Percentiles rank a stretch among this genome's conserved stretches.
Conservation (phyloP, 176 grass and related monocot species). For the Olyra latifolia region DNA sequence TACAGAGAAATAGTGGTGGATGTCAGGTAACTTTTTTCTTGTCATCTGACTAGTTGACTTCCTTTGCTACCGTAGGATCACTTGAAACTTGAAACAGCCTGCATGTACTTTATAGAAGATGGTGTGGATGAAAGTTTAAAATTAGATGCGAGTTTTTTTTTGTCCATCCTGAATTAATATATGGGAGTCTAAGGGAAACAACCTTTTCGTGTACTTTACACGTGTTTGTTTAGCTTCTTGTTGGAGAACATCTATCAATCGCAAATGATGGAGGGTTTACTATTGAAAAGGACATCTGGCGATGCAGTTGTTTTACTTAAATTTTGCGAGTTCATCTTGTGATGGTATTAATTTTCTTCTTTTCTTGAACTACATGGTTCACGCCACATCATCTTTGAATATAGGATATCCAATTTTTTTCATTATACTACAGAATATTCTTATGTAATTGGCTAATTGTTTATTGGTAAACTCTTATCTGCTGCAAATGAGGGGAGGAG, state of each 20-base stretch:
- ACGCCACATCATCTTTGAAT: neutral
- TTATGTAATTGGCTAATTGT: slow-evolving; percentile 18
- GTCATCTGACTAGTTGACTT: neutral
- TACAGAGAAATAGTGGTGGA: slow-evolving; percentile 58
- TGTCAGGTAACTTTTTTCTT: slow-evolving; percentile 71
- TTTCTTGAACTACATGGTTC: neutral
- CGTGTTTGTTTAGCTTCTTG: neutral
- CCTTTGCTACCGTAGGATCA: neutral
- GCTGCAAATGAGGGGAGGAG: neutral
- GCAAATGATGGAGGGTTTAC: neutral
- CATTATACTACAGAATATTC: neutral
- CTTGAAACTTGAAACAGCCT: slow-evolving; percentile 9
- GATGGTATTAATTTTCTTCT: slow-evolving; percentile 1
- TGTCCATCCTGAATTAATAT: neutral
- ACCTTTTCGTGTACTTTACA: neutral
- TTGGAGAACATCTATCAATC: neutral
- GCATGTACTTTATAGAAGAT: slow-evolving; percentile 1
- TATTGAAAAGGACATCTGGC: neutral
- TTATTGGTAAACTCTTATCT: neutral
- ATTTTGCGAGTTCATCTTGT: neutral
- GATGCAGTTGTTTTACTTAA: neutral
- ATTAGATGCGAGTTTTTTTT: neutral
- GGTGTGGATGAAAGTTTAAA: slow-evolving; percentile 9
- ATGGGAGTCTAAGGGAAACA: neutral
- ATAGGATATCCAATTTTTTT: neutral